These are phyloP conservation scores for Dysphania ambrosioides DNA, from an alignment of 148 eudicot species.

Conservation along the genomic window DNA sequence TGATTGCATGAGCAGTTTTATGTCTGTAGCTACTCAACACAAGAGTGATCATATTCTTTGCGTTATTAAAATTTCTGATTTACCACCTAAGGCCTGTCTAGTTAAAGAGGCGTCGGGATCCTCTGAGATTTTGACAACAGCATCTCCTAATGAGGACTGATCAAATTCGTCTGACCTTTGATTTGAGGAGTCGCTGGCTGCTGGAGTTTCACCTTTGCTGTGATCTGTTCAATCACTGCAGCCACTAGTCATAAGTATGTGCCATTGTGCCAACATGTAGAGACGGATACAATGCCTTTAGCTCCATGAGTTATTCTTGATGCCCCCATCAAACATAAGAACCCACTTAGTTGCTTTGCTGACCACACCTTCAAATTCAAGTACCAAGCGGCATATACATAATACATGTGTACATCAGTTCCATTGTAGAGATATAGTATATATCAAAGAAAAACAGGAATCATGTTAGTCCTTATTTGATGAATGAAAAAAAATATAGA, in stretches of 20 bases:
- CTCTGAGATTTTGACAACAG: constrained; percentile 9
- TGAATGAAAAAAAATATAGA: no score
- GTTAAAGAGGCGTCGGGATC: constrained; percentile 19
- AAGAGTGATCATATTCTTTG: no score
- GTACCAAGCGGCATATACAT: not conserved
- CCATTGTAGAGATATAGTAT: not conserved
- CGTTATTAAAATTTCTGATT: no score
- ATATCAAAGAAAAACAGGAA: no score
- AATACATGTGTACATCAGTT: not conserved
- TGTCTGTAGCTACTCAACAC: no score
- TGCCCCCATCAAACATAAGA: constrained; percentile 32
- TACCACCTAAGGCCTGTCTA: constrained; percentile 34
- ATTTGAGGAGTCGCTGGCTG: not conserved
- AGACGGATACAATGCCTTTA: constrained; percentile 22
- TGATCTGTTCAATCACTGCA: not conserved
- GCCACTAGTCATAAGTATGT: constrained; percentile 17
- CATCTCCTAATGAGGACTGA: not conserved
- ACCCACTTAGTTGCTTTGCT: constrained; percentile 33
- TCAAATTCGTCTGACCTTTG: not conserved
- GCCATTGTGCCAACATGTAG: constrained; percentile 26
- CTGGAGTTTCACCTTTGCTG: not conserved
- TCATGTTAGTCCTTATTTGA: no score
- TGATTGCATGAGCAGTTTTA: not conserved
- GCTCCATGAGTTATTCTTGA: constrained; percentile 31
- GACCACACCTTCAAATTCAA: constrained; percentile 27